phyloP scores from a whole-genome alignment of 2,329 filamentous ascomycete species.

The Rhexocercosporidium sp. region DNA sequence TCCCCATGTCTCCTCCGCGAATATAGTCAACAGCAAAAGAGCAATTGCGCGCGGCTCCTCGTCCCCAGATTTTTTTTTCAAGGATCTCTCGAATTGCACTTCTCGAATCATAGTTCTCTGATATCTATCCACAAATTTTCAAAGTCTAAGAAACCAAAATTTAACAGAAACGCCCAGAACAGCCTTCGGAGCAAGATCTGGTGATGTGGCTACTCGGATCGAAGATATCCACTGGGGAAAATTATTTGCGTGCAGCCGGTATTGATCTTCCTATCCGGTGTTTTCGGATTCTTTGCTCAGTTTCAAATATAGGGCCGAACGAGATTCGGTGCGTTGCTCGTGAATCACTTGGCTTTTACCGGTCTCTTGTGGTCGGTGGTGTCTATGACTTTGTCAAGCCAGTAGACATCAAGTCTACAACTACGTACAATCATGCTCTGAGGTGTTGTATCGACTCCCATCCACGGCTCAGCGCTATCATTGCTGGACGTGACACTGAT shows the following conservation, averaged over 20 bases:
- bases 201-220: background rate
- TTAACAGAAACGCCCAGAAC: too few relatives aligned
- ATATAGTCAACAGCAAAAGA: too few relatives aligned
- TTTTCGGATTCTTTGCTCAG: background rate
- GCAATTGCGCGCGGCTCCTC: too few relatives aligned
- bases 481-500: background rate
- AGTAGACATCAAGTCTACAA: background rate
- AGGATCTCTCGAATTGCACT: too few relatives aligned
- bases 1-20: too few relatives aligned
- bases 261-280: background rate
- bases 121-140: too few relatives aligned
- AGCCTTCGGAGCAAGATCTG: background rate
- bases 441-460: background rate
- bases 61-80: too few relatives aligned
- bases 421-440: background rate
- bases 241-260: background rate
- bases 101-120: too few relatives aligned
- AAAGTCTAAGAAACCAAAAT: too few relatives aligned
- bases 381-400: conserved; percentile 4
- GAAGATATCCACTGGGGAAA: background rate
- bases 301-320: background rate
- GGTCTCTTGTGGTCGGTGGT: conserved; percentile 5
- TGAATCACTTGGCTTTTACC: conserved; percentile 10
- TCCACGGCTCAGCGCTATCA: background rate
- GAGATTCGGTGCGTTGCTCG: conserved; percentile 7